Evolutionary conservation across 2,329 filamentous ascomycete species (phyloP).

Genomic region (Phialophora verrucosa): DNA sequence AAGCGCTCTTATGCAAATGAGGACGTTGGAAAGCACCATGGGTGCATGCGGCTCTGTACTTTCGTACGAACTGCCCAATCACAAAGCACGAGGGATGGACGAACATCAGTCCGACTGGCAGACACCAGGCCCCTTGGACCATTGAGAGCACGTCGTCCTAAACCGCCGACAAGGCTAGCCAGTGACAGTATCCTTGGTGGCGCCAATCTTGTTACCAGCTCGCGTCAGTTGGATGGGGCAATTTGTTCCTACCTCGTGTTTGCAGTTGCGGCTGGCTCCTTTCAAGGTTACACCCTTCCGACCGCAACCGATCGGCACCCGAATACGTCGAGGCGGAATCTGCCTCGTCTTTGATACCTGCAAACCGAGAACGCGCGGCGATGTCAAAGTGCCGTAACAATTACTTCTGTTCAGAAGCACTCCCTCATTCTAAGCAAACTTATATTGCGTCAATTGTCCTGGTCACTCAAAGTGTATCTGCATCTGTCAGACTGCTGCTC

Average conservation of each 20-base stretch:
- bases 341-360: background rate
- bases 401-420: background rate
- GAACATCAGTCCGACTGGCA: conserved; percentile 11
- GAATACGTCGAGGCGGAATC: background rate
- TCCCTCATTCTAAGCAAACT: background rate
- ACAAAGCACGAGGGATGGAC: background rate
- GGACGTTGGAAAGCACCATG: background rate
- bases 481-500: background rate
- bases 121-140: background rate
- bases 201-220: background rate
- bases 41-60: background rate
- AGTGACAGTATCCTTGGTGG: background rate
- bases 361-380: background rate
- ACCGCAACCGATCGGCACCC: background rate
- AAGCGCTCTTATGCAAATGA: no score
- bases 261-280: background rate
- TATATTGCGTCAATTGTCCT: background rate
- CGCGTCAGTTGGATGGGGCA: background rate
- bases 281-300: background rate
- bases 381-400: background rate
- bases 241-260: background rate
- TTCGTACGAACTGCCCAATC: conserved; percentile 19
- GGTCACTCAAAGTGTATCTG: background rate
- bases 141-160: background rate
- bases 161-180: background rate